Evolutionary conservation across 805 yeast species (phyloP), one percentile per base, ranked within the genome.

Genomic region (Schwanniomyces yamadae): DNA sequence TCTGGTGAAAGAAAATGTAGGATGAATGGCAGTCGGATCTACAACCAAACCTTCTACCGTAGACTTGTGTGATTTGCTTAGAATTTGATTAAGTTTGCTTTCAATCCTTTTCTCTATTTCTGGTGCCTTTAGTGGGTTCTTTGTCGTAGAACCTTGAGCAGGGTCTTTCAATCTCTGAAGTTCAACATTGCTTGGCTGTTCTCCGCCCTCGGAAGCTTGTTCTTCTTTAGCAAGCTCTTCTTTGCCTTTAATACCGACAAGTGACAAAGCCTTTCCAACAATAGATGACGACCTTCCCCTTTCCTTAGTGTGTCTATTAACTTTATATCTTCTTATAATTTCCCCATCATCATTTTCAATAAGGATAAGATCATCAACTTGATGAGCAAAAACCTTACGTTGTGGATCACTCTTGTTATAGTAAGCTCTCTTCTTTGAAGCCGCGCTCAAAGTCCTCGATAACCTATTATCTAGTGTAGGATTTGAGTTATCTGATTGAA

Each of bases 261-360:
- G 67, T 1, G 75, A 63, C 23, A 80, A 63, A 1, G 83, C 82
- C 40, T 63, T 72, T 28, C 50, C 59, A 5, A 68, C 59, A 31
- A 70, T 57, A 4, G 77, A 57, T 2, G 62, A 55, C 2, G 78
- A 64, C 17, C 75, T 57, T 4, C 55, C 45, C 45, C 73, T 57
- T 33, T 40, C 36, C 44, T 50, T 46, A 5, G 35, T 42, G 46
- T 80, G 87, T 3, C 77, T 73, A 49, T 82, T 85, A 34, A 90
- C 80, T 49, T 68, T 75, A 61, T 89, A 91, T 35, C 95, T 72
- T 52, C 96, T 79, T 30, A 93, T 68, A 37, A 93, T 78, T 49
- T 91, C 98, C 45, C 98, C 99, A 9, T 90, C 95, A 29, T 78
- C 86, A 51, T 89, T 85, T 59, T 91, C 99, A 39, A 93, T 82